phyloP scores from a whole-genome alignment of 192 early-diverging fungal species.

The Coemansia sp. region DNA sequence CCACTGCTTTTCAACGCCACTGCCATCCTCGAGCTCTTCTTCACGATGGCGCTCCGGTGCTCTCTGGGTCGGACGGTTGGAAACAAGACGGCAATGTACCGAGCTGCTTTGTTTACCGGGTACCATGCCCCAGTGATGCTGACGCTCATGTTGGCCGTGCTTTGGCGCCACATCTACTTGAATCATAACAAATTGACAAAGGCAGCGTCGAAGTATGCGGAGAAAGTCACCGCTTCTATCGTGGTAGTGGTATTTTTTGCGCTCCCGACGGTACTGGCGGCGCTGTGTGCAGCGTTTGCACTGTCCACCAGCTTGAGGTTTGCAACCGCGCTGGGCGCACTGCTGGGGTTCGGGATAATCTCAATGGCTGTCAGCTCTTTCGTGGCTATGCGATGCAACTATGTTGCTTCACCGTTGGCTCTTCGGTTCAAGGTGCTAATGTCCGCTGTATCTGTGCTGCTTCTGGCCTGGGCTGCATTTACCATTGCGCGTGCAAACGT shows the following conservation, averaged over 20 bases:
- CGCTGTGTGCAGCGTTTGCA: not conserved
- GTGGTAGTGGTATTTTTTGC: not conserved
- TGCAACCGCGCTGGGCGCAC: not conserved
- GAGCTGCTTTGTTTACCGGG: not conserved
- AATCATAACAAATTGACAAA: not conserved
- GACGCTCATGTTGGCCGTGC: not conserved
- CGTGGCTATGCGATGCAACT: not conserved
- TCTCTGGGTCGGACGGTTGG: not conserved
- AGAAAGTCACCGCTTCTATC: not conserved
- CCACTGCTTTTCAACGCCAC: slow-evolving; percentile 22
- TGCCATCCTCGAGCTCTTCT: not conserved
- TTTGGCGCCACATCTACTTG: not conserved
- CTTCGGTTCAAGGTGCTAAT: not conserved
- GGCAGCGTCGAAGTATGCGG: not conserved
- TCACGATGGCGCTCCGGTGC: not conserved
- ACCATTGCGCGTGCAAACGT: not conserved
- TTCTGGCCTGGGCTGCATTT: not conserved
- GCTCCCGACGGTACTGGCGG: not conserved
- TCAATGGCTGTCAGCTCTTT: not conserved
- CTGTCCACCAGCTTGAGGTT: not conserved
- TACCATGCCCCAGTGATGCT: not conserved
- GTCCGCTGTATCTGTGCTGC: not conserved
- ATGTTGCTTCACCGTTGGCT: not conserved
- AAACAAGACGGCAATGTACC: not conserved
- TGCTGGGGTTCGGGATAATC: not conserved